Evolutionary conservation across 2,329 filamentous ascomycete species (phyloP).

Genomic region (Clonostachys solani): DNA sequence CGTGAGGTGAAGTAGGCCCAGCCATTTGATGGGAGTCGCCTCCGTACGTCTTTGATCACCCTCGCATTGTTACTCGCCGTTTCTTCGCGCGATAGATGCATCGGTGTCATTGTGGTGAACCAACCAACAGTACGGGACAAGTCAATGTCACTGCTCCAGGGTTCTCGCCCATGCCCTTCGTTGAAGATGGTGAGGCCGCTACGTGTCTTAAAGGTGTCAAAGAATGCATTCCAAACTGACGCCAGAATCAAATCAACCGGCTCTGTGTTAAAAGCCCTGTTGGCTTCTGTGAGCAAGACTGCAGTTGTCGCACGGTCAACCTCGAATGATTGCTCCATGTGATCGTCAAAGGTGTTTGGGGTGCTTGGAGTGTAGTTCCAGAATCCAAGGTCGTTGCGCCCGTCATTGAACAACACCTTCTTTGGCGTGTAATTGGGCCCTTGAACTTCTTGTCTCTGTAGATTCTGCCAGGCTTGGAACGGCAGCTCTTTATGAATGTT

Average conservation of each 20-base stretch:
- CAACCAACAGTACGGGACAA: slow-evolving; percentile 35
- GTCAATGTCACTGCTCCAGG: slow-evolving; percentile 19
- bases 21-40: background rate
- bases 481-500: slow-evolving; percentile 12
- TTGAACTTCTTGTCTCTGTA: slow-evolving; percentile 24
- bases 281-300: slow-evolving; percentile 5
- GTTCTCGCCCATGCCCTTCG: slow-evolving; percentile 36
- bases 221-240: slow-evolving; percentile 24
- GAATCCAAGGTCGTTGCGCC: slow-evolving; percentile 10
- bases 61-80: slow-evolving; percentile 3
- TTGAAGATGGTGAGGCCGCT: slow-evolving; percentile 25
- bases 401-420: background rate
- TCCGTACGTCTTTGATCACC: slow-evolving; percentile 8
- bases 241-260: slow-evolving; percentile 32
- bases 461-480: slow-evolving; percentile 22
- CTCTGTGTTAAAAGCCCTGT: slow-evolving; percentile 21
- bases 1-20: slow-evolving; percentile 3
- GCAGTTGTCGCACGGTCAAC: slow-evolving; percentile 2
- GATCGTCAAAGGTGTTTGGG: slow-evolving; percentile 5
- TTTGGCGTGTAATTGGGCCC: slow-evolving; percentile 6
- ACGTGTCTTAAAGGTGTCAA: slow-evolving; percentile 22
- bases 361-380: slow-evolving; percentile 12
- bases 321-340: background rate
- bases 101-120: slow-evolving; percentile 33
- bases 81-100: slow-evolving; percentile 1